Percentiles rank a stretch among this genome's conserved stretches.
Conservation (phyloP, 1,139 yeast genomes). For the Waltiozyma sp. region DNA sequence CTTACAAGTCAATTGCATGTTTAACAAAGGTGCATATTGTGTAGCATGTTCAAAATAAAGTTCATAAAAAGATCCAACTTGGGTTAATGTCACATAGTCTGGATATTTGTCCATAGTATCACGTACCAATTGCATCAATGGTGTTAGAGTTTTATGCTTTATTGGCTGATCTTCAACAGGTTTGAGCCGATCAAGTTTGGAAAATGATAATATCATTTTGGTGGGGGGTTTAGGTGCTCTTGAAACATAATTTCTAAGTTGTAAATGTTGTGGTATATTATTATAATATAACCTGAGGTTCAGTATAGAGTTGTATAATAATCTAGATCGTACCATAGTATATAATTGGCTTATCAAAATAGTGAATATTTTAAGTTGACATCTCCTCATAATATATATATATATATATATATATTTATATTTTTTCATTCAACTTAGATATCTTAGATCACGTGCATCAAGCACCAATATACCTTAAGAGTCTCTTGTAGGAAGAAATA, state of each 20-base stretch:
- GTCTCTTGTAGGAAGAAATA: no score
- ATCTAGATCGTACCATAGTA: no score
- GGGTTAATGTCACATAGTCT: constrained; percentile 70
- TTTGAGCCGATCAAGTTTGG: background rate
- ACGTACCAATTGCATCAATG: constrained; percentile 20
- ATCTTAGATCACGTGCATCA: no score
- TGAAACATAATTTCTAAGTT: background rate
- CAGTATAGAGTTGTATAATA: no score
- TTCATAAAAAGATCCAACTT: constrained; percentile 88
- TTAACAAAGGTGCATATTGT: constrained; percentile 57
- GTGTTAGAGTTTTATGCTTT: constrained; percentile 6
- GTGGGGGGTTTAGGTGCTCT: background rate
- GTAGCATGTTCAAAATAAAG: constrained; percentile 83
- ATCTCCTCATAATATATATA: no score
- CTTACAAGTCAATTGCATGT: constrained; percentile 45
- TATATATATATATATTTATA: no score
- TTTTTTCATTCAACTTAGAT: no score
- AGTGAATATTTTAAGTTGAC: no score
- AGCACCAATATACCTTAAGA: no score
- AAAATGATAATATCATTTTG: background rate
- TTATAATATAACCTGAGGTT: no score
- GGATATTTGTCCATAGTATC: constrained; percentile 40
- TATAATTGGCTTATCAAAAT: no score
- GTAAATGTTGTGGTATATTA: no score
- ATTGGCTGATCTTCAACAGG: background rate